Conservation (phyloP, 768 basidiomycete species). For the Cystoderma amianthinum region DNA sequence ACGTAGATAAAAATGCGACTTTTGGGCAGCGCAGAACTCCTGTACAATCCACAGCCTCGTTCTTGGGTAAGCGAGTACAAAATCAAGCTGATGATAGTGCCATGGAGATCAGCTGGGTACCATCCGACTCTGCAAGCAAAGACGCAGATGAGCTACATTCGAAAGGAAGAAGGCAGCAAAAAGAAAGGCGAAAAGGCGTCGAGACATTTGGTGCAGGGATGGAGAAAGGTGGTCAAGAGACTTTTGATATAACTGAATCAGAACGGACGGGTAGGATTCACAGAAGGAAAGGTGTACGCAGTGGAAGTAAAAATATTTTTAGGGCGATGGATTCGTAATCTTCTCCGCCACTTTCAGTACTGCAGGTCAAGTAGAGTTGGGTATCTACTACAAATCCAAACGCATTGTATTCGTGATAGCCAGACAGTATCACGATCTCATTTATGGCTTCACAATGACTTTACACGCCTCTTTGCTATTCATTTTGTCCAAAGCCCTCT, state of each 20-base stretch:
- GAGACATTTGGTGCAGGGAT: constrained; percentile 85
- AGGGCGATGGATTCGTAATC: constrained; percentile 22
- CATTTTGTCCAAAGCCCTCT: constrained; percentile 70
- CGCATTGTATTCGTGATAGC: too few species aligned
- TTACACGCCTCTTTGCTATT: constrained; percentile 53
- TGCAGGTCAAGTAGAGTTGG: too few species aligned
- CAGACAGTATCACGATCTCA: not conserved
- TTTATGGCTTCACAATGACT: constrained; percentile 50
- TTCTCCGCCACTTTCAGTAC: too few species aligned
- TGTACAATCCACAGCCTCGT: constrained; percentile 7
- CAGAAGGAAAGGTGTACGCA: constrained; percentile 72
- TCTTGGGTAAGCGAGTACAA: constrained; percentile 9
- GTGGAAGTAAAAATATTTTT: constrained; percentile 87
- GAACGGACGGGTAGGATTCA: constrained; percentile 76
- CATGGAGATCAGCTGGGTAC: constrained; percentile 83
- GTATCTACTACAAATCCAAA: not conserved
- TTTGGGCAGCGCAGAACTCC: constrained; percentile 61
- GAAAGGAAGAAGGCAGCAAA: constrained; percentile 21
- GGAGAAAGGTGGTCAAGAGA: constrained; percentile 68
- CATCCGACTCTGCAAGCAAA: constrained; percentile 34
- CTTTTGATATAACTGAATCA: constrained; percentile 47
- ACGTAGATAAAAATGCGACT: constrained; percentile 45
- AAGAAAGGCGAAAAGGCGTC: constrained; percentile 44
- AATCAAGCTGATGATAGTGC: constrained; percentile 44
- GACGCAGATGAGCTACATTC: constrained; percentile 17